Conservation (phyloP, 2,329 filamentous ascomycete genomes). For the Rhynchosporium graminicola region DNA sequence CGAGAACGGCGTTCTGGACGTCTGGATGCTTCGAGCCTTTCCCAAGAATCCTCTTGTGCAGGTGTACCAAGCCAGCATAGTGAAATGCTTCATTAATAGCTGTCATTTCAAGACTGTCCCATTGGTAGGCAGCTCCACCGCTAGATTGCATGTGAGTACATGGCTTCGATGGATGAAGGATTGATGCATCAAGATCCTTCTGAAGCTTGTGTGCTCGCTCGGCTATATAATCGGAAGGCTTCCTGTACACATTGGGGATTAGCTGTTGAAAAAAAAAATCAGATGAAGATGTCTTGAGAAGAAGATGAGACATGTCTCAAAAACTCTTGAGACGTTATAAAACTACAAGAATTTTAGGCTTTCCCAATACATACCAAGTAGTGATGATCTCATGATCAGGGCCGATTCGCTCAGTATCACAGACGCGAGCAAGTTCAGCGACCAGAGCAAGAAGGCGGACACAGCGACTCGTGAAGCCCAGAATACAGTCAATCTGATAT, state of each 20-base stretch:
- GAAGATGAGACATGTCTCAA: too few relatives aligned
- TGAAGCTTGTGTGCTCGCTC: constrained; percentile 61
- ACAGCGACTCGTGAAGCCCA: constrained; percentile 74
- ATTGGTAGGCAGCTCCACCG: constrained; percentile 52
- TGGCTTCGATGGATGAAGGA: constrained; percentile 44
- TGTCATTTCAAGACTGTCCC: constrained; percentile 64
- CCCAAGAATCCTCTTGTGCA: constrained; percentile 72
- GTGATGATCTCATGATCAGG: constrained; percentile 50
- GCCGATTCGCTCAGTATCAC: constrained; percentile 65
- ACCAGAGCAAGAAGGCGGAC: constrained; percentile 71
- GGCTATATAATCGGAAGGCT: constrained; percentile 55
- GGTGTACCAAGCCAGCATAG: constrained; percentile 74
- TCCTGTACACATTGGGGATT: too few relatives aligned
- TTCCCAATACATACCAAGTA: constrained; percentile 49
- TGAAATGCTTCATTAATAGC: constrained; percentile 79
- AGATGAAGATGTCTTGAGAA: too few relatives aligned
- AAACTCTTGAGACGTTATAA: too few relatives aligned
- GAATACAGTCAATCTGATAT: constrained; percentile 75
- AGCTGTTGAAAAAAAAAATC: too few relatives aligned
- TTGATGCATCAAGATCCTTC: constrained; percentile 59
- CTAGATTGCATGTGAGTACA: constrained; percentile 49
- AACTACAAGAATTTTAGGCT: too few relatives aligned
- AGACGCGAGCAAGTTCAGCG: constrained; percentile 68
- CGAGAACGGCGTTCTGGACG: constrained; percentile 63
- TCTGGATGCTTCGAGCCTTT: constrained; percentile 56